Conservation (phyloP, 1,284 basidiomycete species). For the Moesziomyces globuligerus region DNA sequence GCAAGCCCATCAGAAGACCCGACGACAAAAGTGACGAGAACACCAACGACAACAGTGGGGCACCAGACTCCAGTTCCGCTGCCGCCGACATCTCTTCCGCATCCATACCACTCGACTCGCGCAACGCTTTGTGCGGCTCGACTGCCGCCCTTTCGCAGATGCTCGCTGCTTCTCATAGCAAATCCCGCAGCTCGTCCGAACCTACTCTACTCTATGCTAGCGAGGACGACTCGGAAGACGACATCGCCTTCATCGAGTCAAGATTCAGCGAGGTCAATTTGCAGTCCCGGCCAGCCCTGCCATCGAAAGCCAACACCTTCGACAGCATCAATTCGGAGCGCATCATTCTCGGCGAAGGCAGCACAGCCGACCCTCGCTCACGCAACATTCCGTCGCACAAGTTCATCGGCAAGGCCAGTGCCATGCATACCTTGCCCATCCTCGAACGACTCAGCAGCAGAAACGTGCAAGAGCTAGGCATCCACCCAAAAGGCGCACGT, state of each 20-base stretch:
- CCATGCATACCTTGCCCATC: conserved; percentile 50
- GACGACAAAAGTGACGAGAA: conserved; percentile 51
- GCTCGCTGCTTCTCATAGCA: conserved; percentile 32
- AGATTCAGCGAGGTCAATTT: conserved; percentile 15
- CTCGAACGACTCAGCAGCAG: conserved; percentile 46
- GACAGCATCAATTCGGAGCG: conserved; percentile 29
- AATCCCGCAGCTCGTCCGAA: conserved; percentile 19
- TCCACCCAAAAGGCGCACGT: conserved; percentile 26
- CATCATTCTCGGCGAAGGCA: conserved; percentile 13
- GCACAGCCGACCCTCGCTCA: not conserved
- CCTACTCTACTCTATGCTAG: conserved; percentile 2
- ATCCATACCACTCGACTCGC: conserved; percentile 6
- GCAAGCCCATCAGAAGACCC: conserved; percentile 52
- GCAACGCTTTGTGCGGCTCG: conserved; percentile 14
- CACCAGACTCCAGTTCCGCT: not conserved
- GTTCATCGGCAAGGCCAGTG: conserved; percentile 57
- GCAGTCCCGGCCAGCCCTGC: not conserved
- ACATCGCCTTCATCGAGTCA: conserved; percentile 44
- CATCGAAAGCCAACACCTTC: conserved; percentile 6
- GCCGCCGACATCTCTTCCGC: not conserved
- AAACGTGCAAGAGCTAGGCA: conserved; percentile 16
- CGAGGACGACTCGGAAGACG: conserved; percentile 53
- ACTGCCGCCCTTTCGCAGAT: conserved; percentile 15
- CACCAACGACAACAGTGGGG: not conserved
- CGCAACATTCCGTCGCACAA: conserved; percentile 19